phyloP scores from a whole-genome alignment of 1,139 yeast genomes.

The Diutina neorugosa region DNA sequence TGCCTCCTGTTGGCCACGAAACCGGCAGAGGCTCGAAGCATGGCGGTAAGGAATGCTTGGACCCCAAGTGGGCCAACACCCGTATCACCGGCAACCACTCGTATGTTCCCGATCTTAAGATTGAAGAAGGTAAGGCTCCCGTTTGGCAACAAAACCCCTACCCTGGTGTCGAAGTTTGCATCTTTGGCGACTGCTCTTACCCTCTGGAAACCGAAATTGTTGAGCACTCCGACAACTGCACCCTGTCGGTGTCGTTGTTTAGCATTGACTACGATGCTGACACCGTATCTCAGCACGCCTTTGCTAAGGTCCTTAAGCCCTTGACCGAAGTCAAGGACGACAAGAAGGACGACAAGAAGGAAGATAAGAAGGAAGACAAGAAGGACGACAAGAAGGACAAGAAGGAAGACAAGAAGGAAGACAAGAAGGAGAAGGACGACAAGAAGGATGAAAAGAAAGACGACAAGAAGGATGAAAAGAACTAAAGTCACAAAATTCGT shows the following conservation, averaged over 20 bases:
- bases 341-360: background rate
- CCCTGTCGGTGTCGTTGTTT: conserved; percentile 25
- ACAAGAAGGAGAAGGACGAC: background rate
- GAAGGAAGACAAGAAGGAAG: background rate
- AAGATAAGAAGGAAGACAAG: background rate
- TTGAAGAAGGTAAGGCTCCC: background rate
- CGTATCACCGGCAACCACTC: conserved; percentile 28
- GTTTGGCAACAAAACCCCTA: background rate
- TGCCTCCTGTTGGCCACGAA: conserved; percentile 29
- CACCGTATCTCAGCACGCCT: background rate
- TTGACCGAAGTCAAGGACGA: background rate
- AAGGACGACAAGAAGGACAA: background rate
- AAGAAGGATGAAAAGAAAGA: background rate
- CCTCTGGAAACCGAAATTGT: conserved; percentile 22
- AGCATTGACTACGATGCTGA: conserved; percentile 30
- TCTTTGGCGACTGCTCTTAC: conserved; percentile 24
- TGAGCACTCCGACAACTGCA: conserved; percentile 12
- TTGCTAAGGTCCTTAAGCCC: background rate
- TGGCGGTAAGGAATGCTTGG: conserved; percentile 14
- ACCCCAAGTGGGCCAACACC: conserved; percentile 26
- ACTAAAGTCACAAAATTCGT: background rate
- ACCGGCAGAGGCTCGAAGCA: conserved; percentile 5
- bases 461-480: background rate
- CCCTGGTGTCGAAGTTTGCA: conserved; percentile 10
- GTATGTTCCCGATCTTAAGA: conserved; percentile 14